Conservation (phyloP, 1,284 basidiomycete species). For the Irpex lacteus region DNA sequence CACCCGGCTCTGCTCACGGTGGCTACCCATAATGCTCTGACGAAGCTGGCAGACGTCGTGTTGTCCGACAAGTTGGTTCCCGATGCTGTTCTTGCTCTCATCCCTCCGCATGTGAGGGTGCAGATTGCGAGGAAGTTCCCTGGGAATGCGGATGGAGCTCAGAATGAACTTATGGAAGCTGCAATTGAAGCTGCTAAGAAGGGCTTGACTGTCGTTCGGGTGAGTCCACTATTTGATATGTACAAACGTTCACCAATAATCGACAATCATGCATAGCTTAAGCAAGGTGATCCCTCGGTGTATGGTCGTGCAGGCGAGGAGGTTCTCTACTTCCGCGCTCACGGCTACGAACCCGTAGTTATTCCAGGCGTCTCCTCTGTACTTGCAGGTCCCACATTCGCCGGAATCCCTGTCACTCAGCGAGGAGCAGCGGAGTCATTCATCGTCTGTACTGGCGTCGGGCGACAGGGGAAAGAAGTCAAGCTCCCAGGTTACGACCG, state of each 20-base stretch:
- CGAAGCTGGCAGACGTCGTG: conserved; percentile 79
- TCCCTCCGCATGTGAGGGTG: conserved; percentile 70
- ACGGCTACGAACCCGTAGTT: conserved; percentile 81
- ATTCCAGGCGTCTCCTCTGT: conserved; percentile 90
- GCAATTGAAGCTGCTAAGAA: conserved; percentile 79
- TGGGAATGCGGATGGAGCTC: conserved; percentile 93
- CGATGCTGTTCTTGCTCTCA: conserved; percentile 81
- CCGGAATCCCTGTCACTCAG: conserved; percentile 93
- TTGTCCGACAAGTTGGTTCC: conserved; percentile 98
- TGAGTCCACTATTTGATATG: conserved; percentile 32
- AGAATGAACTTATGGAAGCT: conserved; percentile 90
- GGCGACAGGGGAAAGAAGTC: conserved; percentile 83
- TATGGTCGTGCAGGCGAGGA: conserved; percentile 96
- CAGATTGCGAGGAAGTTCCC: conserved; percentile 96
- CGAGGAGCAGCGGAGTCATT: conserved; percentile 90
- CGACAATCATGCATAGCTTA: conserved; percentile 53
- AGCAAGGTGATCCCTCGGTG: conserved; percentile 96
- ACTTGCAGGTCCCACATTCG: conserved; percentile 86
- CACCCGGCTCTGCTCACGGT: conserved; percentile 91
- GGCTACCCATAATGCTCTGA: conserved; percentile 81
- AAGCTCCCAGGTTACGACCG: conserved; percentile 86
- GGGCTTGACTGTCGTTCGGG: conserved; percentile 86
- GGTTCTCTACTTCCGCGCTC: conserved; percentile 84
- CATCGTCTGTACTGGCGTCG: conserved; percentile 91
- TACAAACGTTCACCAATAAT: not conserved